Evolutionary conservation across 345 rosid genomes (phyloP), one percentile per base, ranked within the genome.

Genomic region (Durio zibethinus): DNA sequence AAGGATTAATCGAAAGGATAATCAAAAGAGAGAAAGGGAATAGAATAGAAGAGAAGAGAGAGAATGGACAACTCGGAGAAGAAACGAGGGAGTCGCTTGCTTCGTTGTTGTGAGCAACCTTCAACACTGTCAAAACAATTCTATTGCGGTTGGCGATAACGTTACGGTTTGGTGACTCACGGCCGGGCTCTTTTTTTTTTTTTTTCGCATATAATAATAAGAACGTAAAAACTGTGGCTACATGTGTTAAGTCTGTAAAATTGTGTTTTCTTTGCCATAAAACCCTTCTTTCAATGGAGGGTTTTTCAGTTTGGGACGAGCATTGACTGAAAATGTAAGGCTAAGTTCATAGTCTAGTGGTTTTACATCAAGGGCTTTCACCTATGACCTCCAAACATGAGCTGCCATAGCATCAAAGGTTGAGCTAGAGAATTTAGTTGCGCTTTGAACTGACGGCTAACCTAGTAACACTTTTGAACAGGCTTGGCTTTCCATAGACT

Each of bases 321-420:
- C 89, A 74, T 95, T 93, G 75, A 95, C 94, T 0, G 99, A 90
- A 81, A 95, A 93, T 29, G 97, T 95, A 15, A 95, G 91, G 81
- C 98, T 83, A 42, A 95, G 94, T 76, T 84, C 82, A 77, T 86
- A 92, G 42, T 91, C 89, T 14, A 72, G 48, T 25, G 97, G 99
- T 52, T 85, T 84, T 12, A 95, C 97, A 25, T 88, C 96, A 12
- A 95, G 87, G 53, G 98, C 94, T 83, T 84, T 91, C 71, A 93
- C 98, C 99, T 98, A 95, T 56, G 98, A 90, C 70, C 90, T 84
- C 98, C 99, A 95, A 53, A 95, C 78, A 78, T 93, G 98, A 77
- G 99, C 94, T 52, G 96, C 95, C 90, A 93, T 78, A 5, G 96
- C 94, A 79, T 95, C 98, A 65, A 95, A 95, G 78, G 74, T 85